Evolutionary conservation across 1,284 basidiomycete species (phyloP), one percentile per base, ranked within the genome.

Genomic region (Chondrostereum purpureum): DNA sequence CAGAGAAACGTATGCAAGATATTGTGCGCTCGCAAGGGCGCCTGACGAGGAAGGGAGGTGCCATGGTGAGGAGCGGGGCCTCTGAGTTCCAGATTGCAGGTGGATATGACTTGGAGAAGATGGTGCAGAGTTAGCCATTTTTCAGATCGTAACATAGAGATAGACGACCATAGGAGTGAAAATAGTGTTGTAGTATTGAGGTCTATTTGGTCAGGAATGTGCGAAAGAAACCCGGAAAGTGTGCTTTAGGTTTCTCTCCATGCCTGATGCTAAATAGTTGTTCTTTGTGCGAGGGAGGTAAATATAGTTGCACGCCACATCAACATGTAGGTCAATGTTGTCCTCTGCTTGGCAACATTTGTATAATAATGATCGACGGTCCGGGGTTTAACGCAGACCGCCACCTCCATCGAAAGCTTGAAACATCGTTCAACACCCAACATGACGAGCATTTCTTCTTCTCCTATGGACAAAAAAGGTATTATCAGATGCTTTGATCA

Each of bases 1-100:
- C 86, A 4, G 92, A 94, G 66, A 72, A 73, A 56, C 77, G 92
- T 40, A 97, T 97, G 93, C 83, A 88, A 58, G 81, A 82, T 43
- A 81, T 88, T 31, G 92, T 96, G 24, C 77, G 93, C 40, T 77
- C 78, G 22, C 85, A 92, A 63, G 93, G 93, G n/a, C 75, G 86
- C 45, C 66, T 86, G 50, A 76, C 79, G 47, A 93, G 88, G 72
- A 83, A 83, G 61, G 79, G 80, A 31, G 93, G 93, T 21, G 74
- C 81, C 51, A 77, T 95, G 72, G 77, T 82, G 47, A 82, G 82
- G 48, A 81, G 76, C 53, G 86, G 82, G 22, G 73, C 75, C 17
- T 77, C 77, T 34, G 91, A 94, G 61, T 95, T 91, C 68, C 91
- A 95, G 65, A 77, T 93, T 47, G 78, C 83, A 43, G 77, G 80